Evolutionary conservation across 352 stramenopile genomes (phyloP).

Genomic region (Phytopythium sindhum): DNA sequence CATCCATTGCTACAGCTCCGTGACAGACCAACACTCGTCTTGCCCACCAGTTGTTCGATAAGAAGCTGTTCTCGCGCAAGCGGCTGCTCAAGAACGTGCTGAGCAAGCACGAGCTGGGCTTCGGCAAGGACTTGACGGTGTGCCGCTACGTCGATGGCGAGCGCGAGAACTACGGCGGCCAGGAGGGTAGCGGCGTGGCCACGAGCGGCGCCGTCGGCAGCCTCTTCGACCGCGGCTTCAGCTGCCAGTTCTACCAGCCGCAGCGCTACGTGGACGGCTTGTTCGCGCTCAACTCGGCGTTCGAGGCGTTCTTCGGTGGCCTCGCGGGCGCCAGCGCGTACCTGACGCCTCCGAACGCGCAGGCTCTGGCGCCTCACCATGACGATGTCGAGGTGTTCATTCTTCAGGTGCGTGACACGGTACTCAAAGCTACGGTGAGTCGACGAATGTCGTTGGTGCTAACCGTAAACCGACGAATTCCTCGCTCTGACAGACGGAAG

Average conservation of each 20-base stretch:
- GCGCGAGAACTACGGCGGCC: constrained; percentile 69
- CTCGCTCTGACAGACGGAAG: constrained; percentile 49
- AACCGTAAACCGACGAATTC: not conserved
- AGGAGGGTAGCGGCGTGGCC: constrained; percentile 43
- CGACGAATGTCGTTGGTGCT: not conserved
- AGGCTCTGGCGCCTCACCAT: constrained; percentile 83
- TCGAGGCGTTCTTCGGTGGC: constrained; percentile 74
- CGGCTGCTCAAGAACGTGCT: constrained; percentile 55
- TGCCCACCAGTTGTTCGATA: constrained; percentile 41
- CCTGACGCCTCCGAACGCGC: constrained; percentile 66
- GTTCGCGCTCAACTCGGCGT: constrained; percentile 70
- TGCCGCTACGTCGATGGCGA: constrained; percentile 66
- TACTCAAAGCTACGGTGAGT: no score
- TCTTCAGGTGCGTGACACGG: constrained; percentile 26
- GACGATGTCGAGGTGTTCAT: constrained; percentile 89
- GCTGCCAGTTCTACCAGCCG: constrained; percentile 88
- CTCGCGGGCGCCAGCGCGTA: constrained; percentile 79
- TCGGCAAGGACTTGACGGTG: constrained; percentile 69
- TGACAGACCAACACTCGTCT: not conserved
- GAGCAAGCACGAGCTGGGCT: constrained; percentile 47
- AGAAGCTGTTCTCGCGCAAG: constrained; percentile 63
- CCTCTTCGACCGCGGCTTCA: constrained; percentile 69
- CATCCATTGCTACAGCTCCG: not conserved
- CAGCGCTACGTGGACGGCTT: constrained; percentile 80
- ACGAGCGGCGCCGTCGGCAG: constrained; percentile 52